Evolutionary conservation across 2,329 filamentous ascomycete species (phyloP), one percentile per base, ranked within the genome.

Genomic region (Periglandula ipomoeae): DNA sequence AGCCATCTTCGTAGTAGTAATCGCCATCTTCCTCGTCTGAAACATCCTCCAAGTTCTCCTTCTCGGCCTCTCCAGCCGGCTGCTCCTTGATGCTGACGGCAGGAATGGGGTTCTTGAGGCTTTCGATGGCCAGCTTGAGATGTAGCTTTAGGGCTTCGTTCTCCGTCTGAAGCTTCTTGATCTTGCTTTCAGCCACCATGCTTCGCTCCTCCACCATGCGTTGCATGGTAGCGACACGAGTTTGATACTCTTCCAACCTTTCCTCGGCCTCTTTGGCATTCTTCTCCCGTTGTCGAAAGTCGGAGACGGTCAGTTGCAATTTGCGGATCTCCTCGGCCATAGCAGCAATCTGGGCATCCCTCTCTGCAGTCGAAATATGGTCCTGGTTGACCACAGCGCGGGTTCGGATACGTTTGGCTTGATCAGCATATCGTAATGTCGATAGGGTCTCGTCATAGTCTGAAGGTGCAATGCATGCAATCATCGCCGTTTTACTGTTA

Each of bases 401-500:
- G 30, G 90, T 97, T 61, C 90, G 89, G 70, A 98, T 98, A 49
- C 87, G 85, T 73, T 98, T 98, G 52, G 93, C 93, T 68, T 97
- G 91, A 66, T 98, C 91, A 19, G 93, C 93, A 65, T 98, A 98
- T 34, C 93, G 88, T 11, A 98, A 80, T 1, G 93, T 98, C 2
- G 89, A 95, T 1, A 98, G 78, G 0, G 93, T 98, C 65, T 98
- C 93, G 50, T 98, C 93, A 63, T 98, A 97, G 69, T 98, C 93
- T 1, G 87, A 84, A 0, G 93, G 93, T 5, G 89, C 85, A 58
- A 98, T 95, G 65, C 93, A 97, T 8, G 93, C 93, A 59, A 98
- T 96, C 93, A 98, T 98, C 53, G 93, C 93, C 9, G 93, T 98
- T 69, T 97, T 98, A 61, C 85, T 91, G 75, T 98, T 98, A 48